Evolutionary conservation across 2,329 filamentous ascomycete genomes (phyloP), one percentile per base, ranked within the genome.

Genomic region (Aspergillus ibericus): DNA sequence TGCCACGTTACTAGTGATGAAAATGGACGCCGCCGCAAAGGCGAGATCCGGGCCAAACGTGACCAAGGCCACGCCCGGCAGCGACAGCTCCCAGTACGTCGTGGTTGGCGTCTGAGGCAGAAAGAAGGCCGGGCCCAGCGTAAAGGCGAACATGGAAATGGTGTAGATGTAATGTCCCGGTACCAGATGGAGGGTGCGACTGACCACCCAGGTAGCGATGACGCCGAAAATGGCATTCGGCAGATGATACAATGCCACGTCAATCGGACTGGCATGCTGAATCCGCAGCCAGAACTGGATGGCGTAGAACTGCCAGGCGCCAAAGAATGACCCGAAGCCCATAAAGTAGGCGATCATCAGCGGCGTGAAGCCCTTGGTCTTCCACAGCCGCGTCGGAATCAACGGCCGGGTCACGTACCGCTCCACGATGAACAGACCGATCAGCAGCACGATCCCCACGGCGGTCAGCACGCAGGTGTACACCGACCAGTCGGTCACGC

Each of bases 381-480:
- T 72, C 78, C 78, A 80, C 3, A 80, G 72, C 4, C 69, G 64
- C 42, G 72, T 74, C 0, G 80, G 80, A 5, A 83, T 76, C 4
- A 83, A 68, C 1, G 81, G 81, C 4, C 78, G 71, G 3, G 70
- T 63, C 0, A 78, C 72, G 5, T 76, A 70, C 10, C 77, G 63
- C 62, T 83, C 81, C 12, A 79, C 69, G 63, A 76, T 78, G 66
- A 82, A 77, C 60, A 84, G 81, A 1, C 75, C 70, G 4, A 72
- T 68, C 18, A 82, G 67, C 15, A 82, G 69, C 0, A 82, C 53
- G n/a, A 82, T 48, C 4, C 81, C 81, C 3, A 83, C 58, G 22
- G 81, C 77, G 1, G 83, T 73, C 7, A 79, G 63, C 1, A 77
- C 72, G 61, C 78, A 80, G 13, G 82, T 78, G 65, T 83, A 83